phyloP scores from a whole-genome alignment of 352 stramenopile species.

The Phytophthora nicotianae region DNA sequence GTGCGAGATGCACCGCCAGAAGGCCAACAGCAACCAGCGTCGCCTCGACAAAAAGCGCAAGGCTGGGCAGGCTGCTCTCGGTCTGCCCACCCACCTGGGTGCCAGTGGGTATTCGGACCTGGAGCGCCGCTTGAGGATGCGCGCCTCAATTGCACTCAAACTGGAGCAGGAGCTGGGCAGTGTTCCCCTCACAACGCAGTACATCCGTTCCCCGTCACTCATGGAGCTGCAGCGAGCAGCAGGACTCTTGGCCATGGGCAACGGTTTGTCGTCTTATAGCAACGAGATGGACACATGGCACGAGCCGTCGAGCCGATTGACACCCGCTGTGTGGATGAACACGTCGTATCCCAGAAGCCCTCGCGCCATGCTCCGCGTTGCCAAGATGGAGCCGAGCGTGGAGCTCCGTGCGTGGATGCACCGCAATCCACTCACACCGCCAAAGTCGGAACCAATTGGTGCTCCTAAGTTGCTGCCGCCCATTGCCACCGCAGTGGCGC shows the following conservation, averaged over 20 bases:
- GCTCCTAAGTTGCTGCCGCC: slow-evolving; percentile 33
- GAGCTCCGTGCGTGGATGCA: slow-evolving; percentile 26
- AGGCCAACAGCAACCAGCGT: slow-evolving; percentile 84
- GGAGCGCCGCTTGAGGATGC: slow-evolving; percentile 43
- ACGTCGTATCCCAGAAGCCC: slow-evolving; percentile 39
- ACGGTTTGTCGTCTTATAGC: slow-evolving; percentile 6
- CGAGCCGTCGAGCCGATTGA: slow-evolving; percentile 20
- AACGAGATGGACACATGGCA: slow-evolving; percentile 30
- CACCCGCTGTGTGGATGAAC: slow-evolving; percentile 29
- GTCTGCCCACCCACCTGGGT: slow-evolving; percentile 28
- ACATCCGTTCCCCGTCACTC: slow-evolving; percentile 35
- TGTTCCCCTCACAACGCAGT: slow-evolving; percentile 41
- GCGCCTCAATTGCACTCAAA: slow-evolving; percentile 41
- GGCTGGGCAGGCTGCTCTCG: slow-evolving; percentile 43
- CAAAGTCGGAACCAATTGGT: slow-evolving; percentile 13
- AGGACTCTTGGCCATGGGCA: slow-evolving; percentile 27
- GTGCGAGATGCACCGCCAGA: slow-evolving; percentile 85
- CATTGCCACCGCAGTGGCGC: slow-evolving; percentile 42
- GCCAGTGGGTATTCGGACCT: slow-evolving; percentile 26
- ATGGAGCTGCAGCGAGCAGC: slow-evolving; percentile 36
- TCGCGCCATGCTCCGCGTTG: slow-evolving; percentile 44
- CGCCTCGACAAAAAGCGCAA: slow-evolving; percentile 82
- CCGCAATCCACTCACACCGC: slow-evolving; percentile 3
- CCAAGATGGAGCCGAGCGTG: slow-evolving; percentile 33
- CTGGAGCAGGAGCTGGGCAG: slow-evolving; percentile 40